These are phyloP conservation scores for Magnolia sinica DNA, from an alignment of 164 flowering plant species.

Conservation along the genomic window DNA sequence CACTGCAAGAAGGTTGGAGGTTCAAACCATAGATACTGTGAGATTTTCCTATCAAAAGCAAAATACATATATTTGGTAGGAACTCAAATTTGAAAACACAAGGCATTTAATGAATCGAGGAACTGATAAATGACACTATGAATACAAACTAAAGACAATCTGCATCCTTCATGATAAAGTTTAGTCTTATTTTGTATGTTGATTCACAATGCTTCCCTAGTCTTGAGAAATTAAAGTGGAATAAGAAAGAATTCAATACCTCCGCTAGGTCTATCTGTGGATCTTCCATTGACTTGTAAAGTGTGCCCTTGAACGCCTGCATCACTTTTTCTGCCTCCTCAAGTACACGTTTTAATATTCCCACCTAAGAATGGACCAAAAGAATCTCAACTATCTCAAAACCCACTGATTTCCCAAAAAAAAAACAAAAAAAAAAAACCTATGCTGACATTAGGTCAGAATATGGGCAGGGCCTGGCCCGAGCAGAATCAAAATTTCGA, in stretches of 20 bases:
- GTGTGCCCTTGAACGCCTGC: slow-evolving; percentile 88
- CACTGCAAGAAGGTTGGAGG: no score
- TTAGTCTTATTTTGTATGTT: no score
- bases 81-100: no score
- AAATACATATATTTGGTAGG: no score
- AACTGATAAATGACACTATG: no score
- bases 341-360: slow-evolving; percentile 91
- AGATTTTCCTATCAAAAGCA: no score
- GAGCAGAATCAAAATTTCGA: not conserved
- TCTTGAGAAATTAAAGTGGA: not conserved
- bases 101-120: no score
- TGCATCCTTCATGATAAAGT: no score
- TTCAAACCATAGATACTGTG: no score
- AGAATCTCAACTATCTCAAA: not conserved
- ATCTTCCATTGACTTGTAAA: slow-evolving; percentile 96
- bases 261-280: slow-evolving; percentile 79
- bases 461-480: not conserved
- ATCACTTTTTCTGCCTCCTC: slow-evolving; percentile 99
- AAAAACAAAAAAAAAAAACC: not conserved
- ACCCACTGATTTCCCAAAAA: no score
- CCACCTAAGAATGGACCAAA: slow-evolving; percentile 54
- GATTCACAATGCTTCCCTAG: not conserved
- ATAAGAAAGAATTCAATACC: slow-evolving; percentile 30
- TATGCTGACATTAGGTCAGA: not conserved
- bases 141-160: no score